Evolutionary conservation across 768 basidiomycete species (phyloP).

Genomic region (Pleurotus citrinopileatus): DNA sequence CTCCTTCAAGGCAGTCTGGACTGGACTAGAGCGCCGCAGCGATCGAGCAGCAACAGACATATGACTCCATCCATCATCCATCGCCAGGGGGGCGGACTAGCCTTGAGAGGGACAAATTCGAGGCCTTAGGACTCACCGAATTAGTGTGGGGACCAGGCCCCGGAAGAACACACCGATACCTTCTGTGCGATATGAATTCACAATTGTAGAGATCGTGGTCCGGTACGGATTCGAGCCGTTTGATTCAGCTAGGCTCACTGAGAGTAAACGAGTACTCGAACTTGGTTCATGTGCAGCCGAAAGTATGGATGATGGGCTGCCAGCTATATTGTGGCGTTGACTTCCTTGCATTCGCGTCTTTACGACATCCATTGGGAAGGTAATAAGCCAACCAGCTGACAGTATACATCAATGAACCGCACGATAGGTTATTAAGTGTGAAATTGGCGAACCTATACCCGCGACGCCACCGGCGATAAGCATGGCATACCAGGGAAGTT

Average conservation of each 20-base stretch:
- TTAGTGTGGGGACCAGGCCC: slow-evolving; percentile 77
- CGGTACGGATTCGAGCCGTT: slow-evolving; percentile 48
- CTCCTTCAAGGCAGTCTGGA: slow-evolving; percentile 2
- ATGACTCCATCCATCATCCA: slow-evolving; percentile 7
- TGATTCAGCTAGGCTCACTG: slow-evolving; percentile 3
- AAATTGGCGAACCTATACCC: slow-evolving; percentile 45
- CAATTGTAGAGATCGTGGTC: slow-evolving; percentile 54
- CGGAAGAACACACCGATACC: slow-evolving; percentile 71
- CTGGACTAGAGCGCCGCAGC: slow-evolving; percentile 10
- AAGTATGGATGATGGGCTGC: not conserved
- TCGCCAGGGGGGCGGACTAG: slow-evolving; percentile 2
- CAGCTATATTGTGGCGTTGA: slow-evolving; percentile 11
- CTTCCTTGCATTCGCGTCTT: slow-evolving; percentile 85
- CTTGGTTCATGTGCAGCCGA: not conserved
- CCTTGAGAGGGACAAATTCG: not conserved
- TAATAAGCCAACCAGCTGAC: slow-evolving; percentile 68
- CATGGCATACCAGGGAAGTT: slow-evolving; percentile 50
- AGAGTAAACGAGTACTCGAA: slow-evolving; percentile 14
- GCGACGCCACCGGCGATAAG: slow-evolving; percentile 76
- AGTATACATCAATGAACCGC: not conserved
- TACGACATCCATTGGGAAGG: slow-evolving; percentile 87
- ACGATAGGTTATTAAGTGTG: not conserved
- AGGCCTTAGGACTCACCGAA: slow-evolving; percentile 49
- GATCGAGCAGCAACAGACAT: slow-evolving; percentile 1
- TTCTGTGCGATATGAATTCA: slow-evolving; percentile 58